Evolutionary conservation across 805 yeast genomes (phyloP), one percentile per base, ranked within the genome.

Genomic region (Candida germanica): DNA sequence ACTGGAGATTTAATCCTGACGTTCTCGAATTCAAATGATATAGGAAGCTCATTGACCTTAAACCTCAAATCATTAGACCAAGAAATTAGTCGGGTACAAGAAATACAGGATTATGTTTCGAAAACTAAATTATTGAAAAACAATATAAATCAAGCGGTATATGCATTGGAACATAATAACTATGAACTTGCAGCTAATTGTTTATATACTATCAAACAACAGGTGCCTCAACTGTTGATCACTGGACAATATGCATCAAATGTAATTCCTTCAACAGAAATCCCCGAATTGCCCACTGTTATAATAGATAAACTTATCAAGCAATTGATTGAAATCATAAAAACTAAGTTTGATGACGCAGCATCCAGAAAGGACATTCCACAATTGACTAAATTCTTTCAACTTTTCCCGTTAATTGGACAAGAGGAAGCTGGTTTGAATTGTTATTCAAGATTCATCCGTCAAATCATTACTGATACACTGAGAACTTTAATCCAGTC

Each of bases 391-490:
- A 69, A 79, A 38, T 86, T 80, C 55, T 93, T 91, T 64, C 83
- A 84, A 49, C 64, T 88, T 48, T 91, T 93, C 55, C 98, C 98
- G 8, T 65, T 89, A 36, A 80, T 93, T 26, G 86, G 86, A 6
- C 76, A 82, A 52, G 76, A 77, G 38, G 73, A 73, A 15, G 58
- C 73, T 12, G 98, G 98, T 0, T 61, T 93, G 28, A 77, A 75
- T 26, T 79, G 87, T 44, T 93, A 93, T 58, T 83, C 96, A 12
- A 77, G 73, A 50, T 93, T 91, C 56, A 84, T 93, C 29, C 85
- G 96, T 56, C 77, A 80, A 40, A 84, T 89, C 36, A 81, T 93
- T 22, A 81, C 88, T 13, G 80, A 82, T 19, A 87, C 89, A 42
- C 78, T 87, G 40, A 75, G 95, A 39, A 67, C 71, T 26, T 68